These are phyloP conservation scores for Naumovozyma baii DNA, from an alignment of 805 yeast species.

Conservation along the genomic window DNA sequence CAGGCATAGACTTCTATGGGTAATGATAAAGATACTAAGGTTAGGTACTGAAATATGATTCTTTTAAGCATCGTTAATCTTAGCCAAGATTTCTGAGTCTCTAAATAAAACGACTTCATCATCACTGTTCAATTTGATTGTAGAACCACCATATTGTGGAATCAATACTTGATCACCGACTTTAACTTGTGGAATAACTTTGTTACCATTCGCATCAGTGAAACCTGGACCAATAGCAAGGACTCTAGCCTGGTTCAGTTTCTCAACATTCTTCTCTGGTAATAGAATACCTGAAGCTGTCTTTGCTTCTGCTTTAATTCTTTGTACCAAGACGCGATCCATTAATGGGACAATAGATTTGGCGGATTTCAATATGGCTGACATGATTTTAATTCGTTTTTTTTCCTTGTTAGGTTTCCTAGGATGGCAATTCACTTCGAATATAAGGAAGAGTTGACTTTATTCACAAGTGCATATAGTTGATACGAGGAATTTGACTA, in stretches of 20 bases:
- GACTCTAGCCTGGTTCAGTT: conserved; percentile 85
- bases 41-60: too few relatives aligned
- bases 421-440: too few relatives aligned
- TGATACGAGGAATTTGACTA: too few relatives aligned
- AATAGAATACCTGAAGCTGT: conserved; percentile 89
- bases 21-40: not conserved
- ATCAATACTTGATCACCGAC: conserved; percentile 92
- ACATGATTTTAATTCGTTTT: conserved; percentile 21
- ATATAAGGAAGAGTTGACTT: too few relatives aligned
- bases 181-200: conserved; percentile 63
- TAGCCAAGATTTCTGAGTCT: conserved; percentile 91
- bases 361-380: conserved; percentile 67
- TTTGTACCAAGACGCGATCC: conserved; percentile 94
- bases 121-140: conserved; percentile 80
- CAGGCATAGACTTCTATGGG: not conserved
- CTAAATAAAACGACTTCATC: conserved; percentile 69
- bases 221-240: conserved; percentile 94
- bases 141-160: conserved; percentile 89
- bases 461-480: too few relatives aligned
- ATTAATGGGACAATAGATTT: conserved; percentile 84
- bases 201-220: conserved; percentile 63
- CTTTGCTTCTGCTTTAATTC: conserved; percentile 81
- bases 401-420: not conserved
- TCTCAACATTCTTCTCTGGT: conserved; percentile 93
- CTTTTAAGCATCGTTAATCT: conserved; percentile 53